Percentiles rank a stretch among this genome's conserved stretches.
Conservation (phyloP, 1,284 basidiomycete genomes). For the Tremellales sp. region DNA sequence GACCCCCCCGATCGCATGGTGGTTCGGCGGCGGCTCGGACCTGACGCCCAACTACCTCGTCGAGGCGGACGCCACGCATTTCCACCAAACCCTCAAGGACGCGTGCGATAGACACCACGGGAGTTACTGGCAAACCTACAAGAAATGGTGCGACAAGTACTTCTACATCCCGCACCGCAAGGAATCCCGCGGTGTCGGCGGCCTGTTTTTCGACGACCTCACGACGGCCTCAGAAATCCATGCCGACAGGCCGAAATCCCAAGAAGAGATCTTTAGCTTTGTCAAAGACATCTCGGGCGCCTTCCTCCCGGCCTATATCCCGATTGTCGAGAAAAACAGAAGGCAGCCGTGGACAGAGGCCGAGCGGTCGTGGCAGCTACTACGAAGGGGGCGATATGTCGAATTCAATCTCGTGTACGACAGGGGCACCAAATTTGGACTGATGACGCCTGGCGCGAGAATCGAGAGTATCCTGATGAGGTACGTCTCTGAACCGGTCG, state of each 20-base stretch:
- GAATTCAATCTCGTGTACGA: constrained; percentile 94
- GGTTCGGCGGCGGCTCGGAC: constrained; percentile 98
- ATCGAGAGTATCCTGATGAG: constrained; percentile 93
- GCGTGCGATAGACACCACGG: constrained; percentile 72
- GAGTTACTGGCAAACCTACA: constrained; percentile 74
- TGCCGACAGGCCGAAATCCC: constrained; percentile 42
- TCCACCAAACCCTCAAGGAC: constrained; percentile 73
- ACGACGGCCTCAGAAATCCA: constrained; percentile 42
- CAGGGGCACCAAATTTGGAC: constrained; percentile 64
- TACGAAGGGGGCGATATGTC: constrained; percentile 84
- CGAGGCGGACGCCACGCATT: constrained; percentile 79
- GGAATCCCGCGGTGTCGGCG: constrained; percentile 87
- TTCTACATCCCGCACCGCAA: constrained; percentile 90
- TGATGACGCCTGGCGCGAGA: constrained; percentile 83
- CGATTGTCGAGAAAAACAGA: constrained; percentile 64
- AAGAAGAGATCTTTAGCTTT: constrained; percentile 71
- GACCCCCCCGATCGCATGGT: constrained; percentile 81
- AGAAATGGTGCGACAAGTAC: constrained; percentile 97
- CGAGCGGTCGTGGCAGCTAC: constrained; percentile 78
- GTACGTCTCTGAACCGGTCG: constrained; percentile 28
- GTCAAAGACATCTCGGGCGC: constrained; percentile 66
- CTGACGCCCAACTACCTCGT: constrained; percentile 92
- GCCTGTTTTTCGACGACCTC: constrained; percentile 95
- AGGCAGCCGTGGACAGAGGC: constrained; percentile 59
- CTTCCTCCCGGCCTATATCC: constrained; percentile 84